Base-by-base conservation (phyloP, 352 stramenopile genomes). In the Globisporangium echinulatum region DNA sequence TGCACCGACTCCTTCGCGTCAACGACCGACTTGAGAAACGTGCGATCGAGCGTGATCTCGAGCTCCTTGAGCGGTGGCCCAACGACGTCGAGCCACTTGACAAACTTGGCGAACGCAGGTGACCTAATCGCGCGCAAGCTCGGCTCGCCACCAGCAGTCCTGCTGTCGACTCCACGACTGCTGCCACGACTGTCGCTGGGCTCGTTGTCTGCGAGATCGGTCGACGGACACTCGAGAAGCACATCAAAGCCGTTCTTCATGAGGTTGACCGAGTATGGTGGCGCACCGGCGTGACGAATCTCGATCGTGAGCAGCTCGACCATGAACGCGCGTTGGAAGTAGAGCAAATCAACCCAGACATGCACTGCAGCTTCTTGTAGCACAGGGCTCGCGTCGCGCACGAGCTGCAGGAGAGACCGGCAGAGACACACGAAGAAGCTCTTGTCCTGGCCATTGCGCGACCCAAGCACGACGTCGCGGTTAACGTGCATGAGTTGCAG, bases 221-320 rank as follows among this genome's bases (percentile, higher is more conserved):
- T 38, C 49, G 58, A 46, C 7, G 63, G 44, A 14, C 64, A 79
- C 17, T 85, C 68, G 9, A 88, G 63, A 7, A 91, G 57, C 7
- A 74, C 66, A 10, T 91, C 79, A 58, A 91, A 91, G 0, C 82
- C 82, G 42, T 83, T 88, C 59, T 91, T 91, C 71, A 89, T 85
- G 62, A 91, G 53, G 50, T 91, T 89, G 39, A 91, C 70, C 4
- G 79, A 80, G 63, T 91, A 91, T 7, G 74, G 68, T 4, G 77
- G 62, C 2, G 66, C 67, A 0, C 74, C 78, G 44, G 66, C 54
- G 58, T 74, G 74, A 10, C 77, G 72, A 53, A 91, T 85, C 43
- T 88, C 79, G 1, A 91, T 67, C 5, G 75, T 88, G 10, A 91
- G 65, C 49, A 89, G 39, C 19, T 87, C 75, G 38, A 64, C 56